Evolutionary conservation across 352 stramenopile species (phyloP), one percentile per base, ranked within the genome.

Genomic region (Hyaloperonospora arabidopsidis): DNA sequence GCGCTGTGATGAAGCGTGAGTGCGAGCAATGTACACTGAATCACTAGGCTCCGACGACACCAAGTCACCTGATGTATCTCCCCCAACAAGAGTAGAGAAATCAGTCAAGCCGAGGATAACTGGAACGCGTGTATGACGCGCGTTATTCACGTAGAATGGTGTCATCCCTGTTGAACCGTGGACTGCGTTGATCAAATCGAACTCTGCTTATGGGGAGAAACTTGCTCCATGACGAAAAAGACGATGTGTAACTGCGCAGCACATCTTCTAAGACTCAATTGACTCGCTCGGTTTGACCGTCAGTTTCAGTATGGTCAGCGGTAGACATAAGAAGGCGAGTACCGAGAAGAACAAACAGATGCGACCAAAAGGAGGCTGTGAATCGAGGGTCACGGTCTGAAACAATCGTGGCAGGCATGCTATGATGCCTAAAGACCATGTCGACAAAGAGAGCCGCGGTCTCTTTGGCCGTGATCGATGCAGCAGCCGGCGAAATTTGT

Each of bases 141-240:
- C 36, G 36, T 19, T 43, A 19, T 19, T 43, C 14, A 21, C 46
- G n/a, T n/a, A 44, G 38, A 43, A 43, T 15, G 15, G 13, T 2
- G 12, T 43, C 19, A 43, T 1, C 38, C 38, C 6, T 23, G 39
- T 23, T 22, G 32, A 7, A 18, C n/a, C n/a, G 25, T 49, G 39
- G 3, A 48, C 34, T 2, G 32, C 8, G 5, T 52, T 43, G 2
- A 44, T 44, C n/a, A n/a, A 2, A 52, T 1, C 4, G n/a, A 55
- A 55, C 25, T 55, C 39, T n/a, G 13, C 15, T 19, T 5, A 49
- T 23, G 15, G 49, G 12, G 2, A 55, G 39, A n/a, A n/a, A 25
- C 4, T 10, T 13, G 49, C n/a, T 45, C 49, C 49, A 55, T 6
- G 32, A 45, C 8, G 17, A 23, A 28, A 36, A 35, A 7, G 21